phyloP scores from a whole-genome alignment of 2,329 filamentous ascomycete species.

The Graphiopsis chlorocephala region DNA sequence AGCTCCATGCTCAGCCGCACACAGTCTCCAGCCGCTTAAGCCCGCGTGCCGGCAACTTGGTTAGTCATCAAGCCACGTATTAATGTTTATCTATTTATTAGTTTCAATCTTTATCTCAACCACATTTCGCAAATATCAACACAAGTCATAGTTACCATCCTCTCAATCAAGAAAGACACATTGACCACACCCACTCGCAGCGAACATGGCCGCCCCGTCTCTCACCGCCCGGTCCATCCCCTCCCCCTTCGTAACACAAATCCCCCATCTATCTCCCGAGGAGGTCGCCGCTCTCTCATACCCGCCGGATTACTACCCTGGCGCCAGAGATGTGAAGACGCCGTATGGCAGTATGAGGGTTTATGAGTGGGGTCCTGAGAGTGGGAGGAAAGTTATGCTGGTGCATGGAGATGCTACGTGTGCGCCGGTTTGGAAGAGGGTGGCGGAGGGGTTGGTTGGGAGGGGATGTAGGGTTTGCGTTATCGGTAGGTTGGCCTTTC shows the following conservation, averaged over 20 bases:
- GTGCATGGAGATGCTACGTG: constrained; percentile 33
- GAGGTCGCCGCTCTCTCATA: constrained; percentile 29
- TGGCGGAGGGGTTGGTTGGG: constrained; percentile 29
- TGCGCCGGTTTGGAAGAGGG: constrained; percentile 21
- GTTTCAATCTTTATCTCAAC: too few relatives aligned
- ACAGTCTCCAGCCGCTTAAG: neutral
- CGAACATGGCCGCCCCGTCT: neutral
- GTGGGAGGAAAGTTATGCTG: constrained; percentile 32
- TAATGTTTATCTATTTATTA: neutral
- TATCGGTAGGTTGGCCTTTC: constrained; percentile 26
- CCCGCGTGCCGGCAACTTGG: neutral
- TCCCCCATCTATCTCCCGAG: constrained; percentile 29
- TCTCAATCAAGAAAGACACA: too few relatives aligned
- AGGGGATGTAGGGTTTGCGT: constrained; percentile 33
- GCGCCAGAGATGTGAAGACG: constrained; percentile 32
- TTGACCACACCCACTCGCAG: too few relatives aligned
- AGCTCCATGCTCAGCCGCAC: neutral
- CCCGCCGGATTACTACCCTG: constrained; percentile 31
- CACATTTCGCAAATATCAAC: too few relatives aligned
- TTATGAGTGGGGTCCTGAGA: constrained; percentile 34
- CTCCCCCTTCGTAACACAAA: constrained; percentile 30
- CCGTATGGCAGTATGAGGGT: constrained; percentile 33
- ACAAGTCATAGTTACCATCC: too few relatives aligned
- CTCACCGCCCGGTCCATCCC: neutral
- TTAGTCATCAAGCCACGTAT: neutral